Percentiles rank a stretch among this genome's conserved stretches.
These are phyloP conservation scores for Knoxia roxburghii DNA, from an alignment of 257 asterid species.

Conservation along the genomic window DNA sequence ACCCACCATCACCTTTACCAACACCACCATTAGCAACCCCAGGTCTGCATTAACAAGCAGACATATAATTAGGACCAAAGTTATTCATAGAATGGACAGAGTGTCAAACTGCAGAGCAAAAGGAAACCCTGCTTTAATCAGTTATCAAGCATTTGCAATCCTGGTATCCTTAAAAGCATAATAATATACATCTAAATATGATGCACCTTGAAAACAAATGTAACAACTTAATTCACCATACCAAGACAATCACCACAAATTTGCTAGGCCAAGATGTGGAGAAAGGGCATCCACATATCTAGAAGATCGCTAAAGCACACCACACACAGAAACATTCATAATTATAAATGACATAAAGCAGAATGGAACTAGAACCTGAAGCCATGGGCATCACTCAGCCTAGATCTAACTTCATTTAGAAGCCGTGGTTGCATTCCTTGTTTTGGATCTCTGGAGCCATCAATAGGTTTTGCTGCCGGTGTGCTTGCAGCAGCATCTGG, in stretches of 20 bases:
- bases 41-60: constrained; percentile 39
- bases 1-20: constrained; percentile 57
- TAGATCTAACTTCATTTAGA: constrained; percentile 56
- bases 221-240: neutral
- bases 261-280: neutral
- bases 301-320: neutral
- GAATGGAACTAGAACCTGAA: constrained; percentile 48
- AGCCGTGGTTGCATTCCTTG: constrained; percentile 65
- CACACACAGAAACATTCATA: neutral
- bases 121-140: neutral
- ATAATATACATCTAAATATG: constrained; percentile 1
- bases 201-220: neutral
- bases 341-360: neutral
- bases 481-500: constrained; percentile 50
- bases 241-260: neutral
- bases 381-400: constrained; percentile 60
- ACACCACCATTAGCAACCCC: constrained; percentile 59
- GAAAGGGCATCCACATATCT: neutral
- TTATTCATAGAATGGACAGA: neutral
- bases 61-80: constrained; percentile 14
- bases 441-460: constrained; percentile 65
- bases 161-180: constrained; percentile 1
- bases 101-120: neutral
- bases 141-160: constrained; percentile 3
- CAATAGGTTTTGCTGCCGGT: constrained; percentile 43